These are phyloP conservation scores for Rhamnella rubrinervis DNA, from an alignment of 331 rosid species.

Conservation along the genomic window DNA sequence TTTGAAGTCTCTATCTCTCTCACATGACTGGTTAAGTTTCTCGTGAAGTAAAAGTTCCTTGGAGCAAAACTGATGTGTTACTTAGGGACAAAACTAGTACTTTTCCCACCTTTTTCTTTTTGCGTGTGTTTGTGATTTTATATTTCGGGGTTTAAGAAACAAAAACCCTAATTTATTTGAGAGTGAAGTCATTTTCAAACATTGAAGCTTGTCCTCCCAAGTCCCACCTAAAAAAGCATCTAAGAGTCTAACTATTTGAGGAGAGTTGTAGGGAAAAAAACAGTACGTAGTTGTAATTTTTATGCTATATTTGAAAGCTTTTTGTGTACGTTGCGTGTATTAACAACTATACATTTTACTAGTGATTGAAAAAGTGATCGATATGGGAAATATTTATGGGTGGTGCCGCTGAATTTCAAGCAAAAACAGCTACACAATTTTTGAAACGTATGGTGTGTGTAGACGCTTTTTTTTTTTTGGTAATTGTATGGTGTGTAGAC, in stretches of 20 bases:
- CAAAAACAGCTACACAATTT: not conserved
- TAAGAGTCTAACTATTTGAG: no score
- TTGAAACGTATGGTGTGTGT: not conserved
- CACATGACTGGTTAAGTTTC: constrained; percentile 39
- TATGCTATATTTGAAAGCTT: no score
- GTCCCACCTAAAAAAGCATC: not conserved
- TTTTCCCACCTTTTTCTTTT: not conserved
- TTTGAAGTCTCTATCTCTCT: not conserved
- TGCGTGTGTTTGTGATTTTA: not conserved
- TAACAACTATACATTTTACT: not conserved
- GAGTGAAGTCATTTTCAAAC: constrained; percentile 11
- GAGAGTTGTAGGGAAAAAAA: no score
- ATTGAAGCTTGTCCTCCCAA: constrained; percentile 1
- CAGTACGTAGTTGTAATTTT: no score
- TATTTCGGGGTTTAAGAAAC: no score
- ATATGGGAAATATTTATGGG: no score
- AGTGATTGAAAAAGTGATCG: no score
- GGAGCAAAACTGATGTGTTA: constrained; percentile 4
- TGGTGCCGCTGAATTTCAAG: not conserved
- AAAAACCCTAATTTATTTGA: not conserved
- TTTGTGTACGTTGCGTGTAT: no score
- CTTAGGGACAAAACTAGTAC: not conserved
- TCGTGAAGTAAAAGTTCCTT: constrained; percentile 41
- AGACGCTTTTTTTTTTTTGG: no score
- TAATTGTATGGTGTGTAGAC: constrained; percentile 3